Percentiles rank a stretch among this genome's conserved stretches.
Evolutionary conservation across 108 stramenopile species (phyloP).

Genomic region (Skeletonema tropicum): DNA sequence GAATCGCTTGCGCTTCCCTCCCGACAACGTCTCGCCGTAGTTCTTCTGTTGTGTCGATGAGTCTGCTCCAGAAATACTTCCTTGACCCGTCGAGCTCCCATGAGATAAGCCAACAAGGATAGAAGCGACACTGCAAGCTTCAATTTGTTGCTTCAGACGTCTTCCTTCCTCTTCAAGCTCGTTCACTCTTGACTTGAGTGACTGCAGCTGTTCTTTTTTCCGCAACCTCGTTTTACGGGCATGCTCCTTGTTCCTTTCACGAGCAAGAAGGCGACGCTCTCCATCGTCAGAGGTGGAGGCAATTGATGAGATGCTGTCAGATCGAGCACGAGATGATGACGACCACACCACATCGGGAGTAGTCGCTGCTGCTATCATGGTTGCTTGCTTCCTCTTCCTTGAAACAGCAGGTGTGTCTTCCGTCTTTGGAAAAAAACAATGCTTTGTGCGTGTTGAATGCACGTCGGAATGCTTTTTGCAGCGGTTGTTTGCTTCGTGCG

Average conservation of each 20-base stretch:
- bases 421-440: background rate
- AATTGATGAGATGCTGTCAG: background rate
- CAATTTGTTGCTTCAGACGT: slow-evolving; percentile 70
- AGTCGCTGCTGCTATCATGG: background rate
- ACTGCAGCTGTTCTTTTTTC: slow-evolving; percentile 89
- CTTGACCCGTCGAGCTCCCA: slow-evolving; percentile 22
- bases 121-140: slow-evolving; percentile 87
- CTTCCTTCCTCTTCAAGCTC: slow-evolving; percentile 74
- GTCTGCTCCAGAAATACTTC: background rate
- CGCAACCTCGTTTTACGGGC: slow-evolving; percentile 86
- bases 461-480: background rate
- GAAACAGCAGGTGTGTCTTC: background rate
- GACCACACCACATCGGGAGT: background rate
- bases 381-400: slow-evolving; percentile 1
- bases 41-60: slow-evolving; percentile 9
- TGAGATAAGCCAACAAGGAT: slow-evolving; percentile 77
- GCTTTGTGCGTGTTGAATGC: background rate
- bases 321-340: background rate
- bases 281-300: slow-evolving; percentile 36
- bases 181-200: slow-evolving; percentile 70
- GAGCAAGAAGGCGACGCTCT: slow-evolving; percentile 60
- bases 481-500: background rate
- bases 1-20: slow-evolving; percentile 76
- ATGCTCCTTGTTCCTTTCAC: slow-evolving; percentile 94
- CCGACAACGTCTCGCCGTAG: slow-evolving; percentile 31